phyloP scores from a whole-genome alignment of 1,139 yeast species.

The Hansenula lynferdii region DNA sequence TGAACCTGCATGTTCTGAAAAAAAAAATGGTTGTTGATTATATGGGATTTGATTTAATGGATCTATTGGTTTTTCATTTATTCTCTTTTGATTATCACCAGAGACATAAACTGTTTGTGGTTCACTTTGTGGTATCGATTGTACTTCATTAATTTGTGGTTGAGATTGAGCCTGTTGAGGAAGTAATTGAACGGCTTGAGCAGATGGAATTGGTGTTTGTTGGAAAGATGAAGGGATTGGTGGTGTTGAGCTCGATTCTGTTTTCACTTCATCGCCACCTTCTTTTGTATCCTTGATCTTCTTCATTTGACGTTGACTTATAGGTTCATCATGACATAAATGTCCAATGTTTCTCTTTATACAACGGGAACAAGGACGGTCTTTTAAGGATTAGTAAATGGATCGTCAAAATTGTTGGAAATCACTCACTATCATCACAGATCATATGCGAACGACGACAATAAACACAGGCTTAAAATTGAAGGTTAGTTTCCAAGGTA shows the following conservation, averaged over 20 bases:
- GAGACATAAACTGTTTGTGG: slow-evolving; percentile 12
- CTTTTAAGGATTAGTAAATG: slow-evolving; percentile 9
- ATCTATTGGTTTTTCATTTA: slow-evolving; percentile 5
- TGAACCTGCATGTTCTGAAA: slow-evolving; percentile 88
- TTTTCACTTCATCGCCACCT: not conserved
- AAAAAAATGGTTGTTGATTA: slow-evolving; percentile 73
- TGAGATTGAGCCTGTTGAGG: not conserved
- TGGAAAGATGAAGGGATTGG: slow-evolving; percentile 2
- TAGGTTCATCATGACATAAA: slow-evolving; percentile 71
- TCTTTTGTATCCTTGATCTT: slow-evolving; percentile 10
- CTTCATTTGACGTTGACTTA: slow-evolving; percentile 17
- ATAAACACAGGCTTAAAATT: slow-evolving; percentile 72
- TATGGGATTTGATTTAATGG: slow-evolving; percentile 23
- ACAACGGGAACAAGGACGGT: slow-evolving; percentile 85
- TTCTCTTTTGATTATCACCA: not conserved
- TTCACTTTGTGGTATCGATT: slow-evolving; percentile 21
- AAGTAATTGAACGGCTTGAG: not conserved
- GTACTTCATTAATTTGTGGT: slow-evolving; percentile 8
- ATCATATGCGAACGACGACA: slow-evolving; percentile 95
- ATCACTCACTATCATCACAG: slow-evolving; percentile 52
- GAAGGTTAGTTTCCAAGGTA: too few relatives aligned
- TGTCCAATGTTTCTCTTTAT: slow-evolving; percentile 86
- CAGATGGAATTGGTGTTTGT: not conserved
- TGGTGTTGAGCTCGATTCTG: not conserved
- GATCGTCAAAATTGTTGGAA: not conserved